phyloP scores from a whole-genome alignment of 2,329 filamentous ascomycete genomes.

The Phaeosphaeria sp. region DNA sequence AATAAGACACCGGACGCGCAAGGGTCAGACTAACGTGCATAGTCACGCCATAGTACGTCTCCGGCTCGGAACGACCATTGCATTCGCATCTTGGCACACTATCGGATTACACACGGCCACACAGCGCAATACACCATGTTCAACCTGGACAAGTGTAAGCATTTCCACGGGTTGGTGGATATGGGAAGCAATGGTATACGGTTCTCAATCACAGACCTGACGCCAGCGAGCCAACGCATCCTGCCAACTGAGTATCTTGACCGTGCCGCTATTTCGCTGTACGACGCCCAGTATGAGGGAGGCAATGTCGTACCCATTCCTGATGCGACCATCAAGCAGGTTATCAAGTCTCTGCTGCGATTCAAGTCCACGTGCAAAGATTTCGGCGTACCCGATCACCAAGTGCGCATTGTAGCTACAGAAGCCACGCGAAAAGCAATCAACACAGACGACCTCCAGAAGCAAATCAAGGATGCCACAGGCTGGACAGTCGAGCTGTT shows the following conservation, averaged over 20 bases:
- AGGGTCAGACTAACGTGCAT: constrained; percentile 21
- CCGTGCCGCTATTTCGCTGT: constrained; percentile 82
- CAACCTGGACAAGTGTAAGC: constrained; percentile 20
- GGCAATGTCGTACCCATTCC: constrained; percentile 60
- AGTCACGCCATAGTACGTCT: constrained; percentile 26
- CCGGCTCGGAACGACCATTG: constrained; percentile 22
- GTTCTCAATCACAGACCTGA: constrained; percentile 86
- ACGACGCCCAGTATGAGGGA: constrained; percentile 72
- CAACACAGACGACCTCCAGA: constrained; percentile 74
- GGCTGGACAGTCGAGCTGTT: constrained; percentile 76
- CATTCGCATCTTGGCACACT: constrained; percentile 16
- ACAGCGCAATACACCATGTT: constrained; percentile 18
- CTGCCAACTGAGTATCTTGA: constrained; percentile 80
- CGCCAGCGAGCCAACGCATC: constrained; percentile 72
- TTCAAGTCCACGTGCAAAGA: constrained; percentile 75
- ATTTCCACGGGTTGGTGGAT: constrained; percentile 44
- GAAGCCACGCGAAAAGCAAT: constrained; percentile 84
- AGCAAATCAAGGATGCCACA: constrained; percentile 66
- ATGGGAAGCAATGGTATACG: constrained; percentile 80
- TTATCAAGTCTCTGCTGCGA: constrained; percentile 69
- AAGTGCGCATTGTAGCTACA: constrained; percentile 81
- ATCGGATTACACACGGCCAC: constrained; percentile 14
- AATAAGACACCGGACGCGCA: constrained; percentile 13
- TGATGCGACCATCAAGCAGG: constrained; percentile 65
- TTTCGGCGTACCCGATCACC: constrained; percentile 68